Base-by-base conservation (phyloP, 495 filamentous ascomycete species). In the Usnea hakonensis region DNA sequence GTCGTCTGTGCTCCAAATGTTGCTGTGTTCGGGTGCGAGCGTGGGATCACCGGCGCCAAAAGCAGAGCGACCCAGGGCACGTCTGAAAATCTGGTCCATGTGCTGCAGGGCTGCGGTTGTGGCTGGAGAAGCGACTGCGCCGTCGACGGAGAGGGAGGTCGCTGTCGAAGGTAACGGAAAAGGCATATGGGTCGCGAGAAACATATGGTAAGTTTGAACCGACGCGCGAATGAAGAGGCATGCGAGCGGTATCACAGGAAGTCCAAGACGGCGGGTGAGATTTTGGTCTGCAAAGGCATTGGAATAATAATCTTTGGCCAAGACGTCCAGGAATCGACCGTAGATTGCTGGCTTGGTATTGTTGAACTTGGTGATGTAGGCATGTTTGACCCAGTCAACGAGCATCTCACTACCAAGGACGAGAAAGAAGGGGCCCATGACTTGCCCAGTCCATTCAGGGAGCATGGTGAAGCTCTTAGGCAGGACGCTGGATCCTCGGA, bases 361-460 rank as follows among this genome's bases (percentile, higher is more conserved):
- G 78, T 99, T 99, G 78, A 99, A 99, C 72, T 99, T 99, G 64
- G 85, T 91, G 72, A 97, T 94, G 72, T 96, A 99, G 16, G 90
- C 89, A 69, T 99, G 94, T 72, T 99, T 99, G 64, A 96, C 76
- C 90, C 89, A 97, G 71, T 99, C 94, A 1, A 99, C 94, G 2
- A 96, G 74, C 89, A 96, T 96, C 74, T 99, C 94, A 33, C 90
- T 94, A 14, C 92, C 91, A 11, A 99, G 81, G 6, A 97, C 94
- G 0, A 99, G 81, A 19, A 97, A 74, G 66, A 99, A 97, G 0
- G 94, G 95, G 0, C 89, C 89, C 32, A 97, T 78, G 0, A 97
- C 87, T 69, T 97, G 90, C 1, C 90, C 91, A 9, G 90, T 83
- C 81, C 89, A 96, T 35, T 84, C 85, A 0, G 94, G 94, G 38